Conservation (phyloP, 2,329 filamentous ascomycete species). For the Penicillium sp. region DNA sequence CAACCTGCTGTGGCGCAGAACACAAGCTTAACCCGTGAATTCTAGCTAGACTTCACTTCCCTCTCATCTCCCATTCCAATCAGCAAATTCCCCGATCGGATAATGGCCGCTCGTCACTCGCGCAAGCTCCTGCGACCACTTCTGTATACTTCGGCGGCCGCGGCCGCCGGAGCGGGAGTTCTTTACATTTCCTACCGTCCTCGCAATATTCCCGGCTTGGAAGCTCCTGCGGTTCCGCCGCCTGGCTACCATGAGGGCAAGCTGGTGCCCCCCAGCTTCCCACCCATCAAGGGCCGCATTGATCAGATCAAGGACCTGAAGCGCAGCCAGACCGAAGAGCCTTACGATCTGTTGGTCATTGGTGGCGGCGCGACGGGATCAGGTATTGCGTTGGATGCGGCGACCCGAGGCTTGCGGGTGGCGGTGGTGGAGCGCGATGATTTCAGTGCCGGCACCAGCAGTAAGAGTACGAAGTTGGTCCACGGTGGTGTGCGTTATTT, state of each 20-base stretch:
- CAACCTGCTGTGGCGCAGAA: not conserved
- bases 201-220: slow-evolving; percentile 64
- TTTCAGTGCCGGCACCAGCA: slow-evolving; percentile 79
- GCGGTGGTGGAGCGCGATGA: slow-evolving; percentile 81
- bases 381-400: slow-evolving; percentile 79
- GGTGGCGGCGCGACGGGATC: slow-evolving; percentile 78
- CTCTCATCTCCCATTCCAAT: not conserved
- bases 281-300: slow-evolving; percentile 51
- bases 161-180: slow-evolving; percentile 55
- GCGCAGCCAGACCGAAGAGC: slow-evolving; percentile 48
- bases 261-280: slow-evolving; percentile 56
- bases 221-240: slow-evolving; percentile 64
- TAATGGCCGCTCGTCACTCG: slow-evolving; percentile 45
- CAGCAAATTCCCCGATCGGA: slow-evolving; percentile 8
- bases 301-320: slow-evolving; percentile 56
- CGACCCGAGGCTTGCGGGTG: slow-evolving; percentile 75
- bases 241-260: slow-evolving; percentile 62
- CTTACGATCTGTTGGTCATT: slow-evolving; percentile 77
- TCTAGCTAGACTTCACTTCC: not conserved
- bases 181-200: slow-evolving; percentile 65
- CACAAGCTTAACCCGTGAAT: not conserved
- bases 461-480: slow-evolving; percentile 84
- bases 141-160: slow-evolving; percentile 60
- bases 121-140: slow-evolving; percentile 58
- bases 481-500: slow-evolving; percentile 83